Evolutionary conservation across 495 filamentous ascomycete genomes (phyloP).

Genomic region (Penicillium soppii): DNA sequence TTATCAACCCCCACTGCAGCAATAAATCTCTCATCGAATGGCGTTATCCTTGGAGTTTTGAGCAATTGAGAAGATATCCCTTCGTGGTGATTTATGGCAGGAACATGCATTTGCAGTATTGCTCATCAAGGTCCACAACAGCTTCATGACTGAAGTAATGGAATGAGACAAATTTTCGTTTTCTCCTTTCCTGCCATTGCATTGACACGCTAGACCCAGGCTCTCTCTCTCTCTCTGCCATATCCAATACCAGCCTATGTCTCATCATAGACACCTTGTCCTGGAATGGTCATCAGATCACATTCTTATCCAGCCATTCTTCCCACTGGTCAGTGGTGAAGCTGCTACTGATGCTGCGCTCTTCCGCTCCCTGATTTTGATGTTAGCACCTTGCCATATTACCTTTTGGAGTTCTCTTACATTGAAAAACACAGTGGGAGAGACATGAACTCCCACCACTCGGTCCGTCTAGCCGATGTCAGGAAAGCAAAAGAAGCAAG

Average conservation of each 20-base stretch:
- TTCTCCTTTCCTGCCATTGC: slow-evolving; percentile 10
- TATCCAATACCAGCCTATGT: slow-evolving; percentile 2
- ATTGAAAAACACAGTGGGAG: slow-evolving; percentile 85
- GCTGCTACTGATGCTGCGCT: slow-evolving; percentile 70
- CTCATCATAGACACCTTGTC: slow-evolving; percentile 4
- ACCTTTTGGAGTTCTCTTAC: slow-evolving; percentile 27
- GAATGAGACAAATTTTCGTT: slow-evolving; percentile 37
- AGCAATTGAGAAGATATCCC: slow-evolving; percentile 4
- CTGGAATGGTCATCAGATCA: slow-evolving; percentile 46
- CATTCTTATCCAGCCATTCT: slow-evolving; percentile 78
- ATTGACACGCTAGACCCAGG: slow-evolving; percentile 10
- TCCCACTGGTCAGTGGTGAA: slow-evolving; percentile 81
- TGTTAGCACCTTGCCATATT: slow-evolving; percentile 22
- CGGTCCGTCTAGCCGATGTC: slow-evolving; percentile 53
- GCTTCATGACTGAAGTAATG: slow-evolving; percentile 30
- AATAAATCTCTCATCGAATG: slow-evolving; percentile 26
- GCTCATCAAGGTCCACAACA: slow-evolving; percentile 27
- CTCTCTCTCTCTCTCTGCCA: slow-evolving; percentile 3
- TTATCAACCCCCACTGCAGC: slow-evolving; percentile 68
- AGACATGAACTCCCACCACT: slow-evolving; percentile 79
- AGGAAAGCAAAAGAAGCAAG: slow-evolving; percentile 2
- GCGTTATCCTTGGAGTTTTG: slow-evolving; percentile 9
- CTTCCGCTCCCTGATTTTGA: slow-evolving; percentile 63
- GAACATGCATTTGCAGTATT: slow-evolving; percentile 20
- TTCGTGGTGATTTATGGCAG: slow-evolving; percentile 14